Conservation (phyloP, 2,329 filamentous ascomycete genomes). For the Sclerotinia spermophila region DNA sequence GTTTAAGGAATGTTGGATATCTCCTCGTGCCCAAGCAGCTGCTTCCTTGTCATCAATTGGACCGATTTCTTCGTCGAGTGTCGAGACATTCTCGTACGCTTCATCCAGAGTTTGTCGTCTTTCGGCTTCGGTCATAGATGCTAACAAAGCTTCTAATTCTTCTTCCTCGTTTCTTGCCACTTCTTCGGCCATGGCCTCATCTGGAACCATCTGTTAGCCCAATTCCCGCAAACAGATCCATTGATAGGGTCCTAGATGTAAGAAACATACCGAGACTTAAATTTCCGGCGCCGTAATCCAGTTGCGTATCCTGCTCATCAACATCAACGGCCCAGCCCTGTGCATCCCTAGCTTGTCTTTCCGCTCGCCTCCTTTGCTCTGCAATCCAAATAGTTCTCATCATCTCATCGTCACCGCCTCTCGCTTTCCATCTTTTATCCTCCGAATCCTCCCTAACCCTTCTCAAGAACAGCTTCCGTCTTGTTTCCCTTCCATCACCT, state of each 20-base stretch:
- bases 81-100: conserved; percentile 12
- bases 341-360: conserved; percentile 34
- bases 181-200: conserved; percentile 48
- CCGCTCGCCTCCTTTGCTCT: conserved; percentile 39
- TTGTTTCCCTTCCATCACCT: conserved; percentile 56
- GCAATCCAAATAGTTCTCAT: conserved; percentile 41
- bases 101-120: conserved; percentile 8
- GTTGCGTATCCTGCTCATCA: conserved; percentile 23
- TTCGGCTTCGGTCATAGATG: conserved; percentile 43
- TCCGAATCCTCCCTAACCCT: conserved; percentile 60
- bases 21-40: neutral
- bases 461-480: conserved; percentile 66
- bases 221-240: neutral
- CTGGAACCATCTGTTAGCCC: conserved; percentile 21
- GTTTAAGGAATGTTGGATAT: conserved; percentile 1
- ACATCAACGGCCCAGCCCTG: conserved; percentile 21
- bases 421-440: conserved; percentile 55
- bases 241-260: neutral
- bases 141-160: conserved; percentile 56
- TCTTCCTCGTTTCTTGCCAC: conserved; percentile 51
- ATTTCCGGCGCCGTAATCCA: conserved; percentile 8
- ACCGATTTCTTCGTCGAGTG: conserved; percentile 18
- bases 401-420: conserved; percentile 60
- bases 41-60: neutral
- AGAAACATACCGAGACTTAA: conserved; percentile 17